These are phyloP conservation scores for Yamadazyma tumulicola DNA, from an alignment of 805 yeast species.

Conservation along the genomic window DNA sequence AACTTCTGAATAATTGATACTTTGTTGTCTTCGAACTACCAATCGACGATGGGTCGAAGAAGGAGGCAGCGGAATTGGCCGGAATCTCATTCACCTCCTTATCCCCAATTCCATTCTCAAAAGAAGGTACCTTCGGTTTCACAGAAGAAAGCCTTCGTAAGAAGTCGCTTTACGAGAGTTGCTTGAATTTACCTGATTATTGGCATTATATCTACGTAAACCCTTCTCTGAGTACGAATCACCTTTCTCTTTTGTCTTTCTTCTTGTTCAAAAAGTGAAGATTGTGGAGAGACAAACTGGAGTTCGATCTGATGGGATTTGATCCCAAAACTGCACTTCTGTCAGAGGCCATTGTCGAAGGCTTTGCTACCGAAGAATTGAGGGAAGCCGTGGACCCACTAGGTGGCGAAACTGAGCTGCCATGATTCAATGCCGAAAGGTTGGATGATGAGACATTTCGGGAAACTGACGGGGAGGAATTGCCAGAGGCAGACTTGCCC, in stretches of 20 bases:
- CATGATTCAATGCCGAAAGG: constrained; percentile 14
- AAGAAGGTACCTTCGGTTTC: too few relatives aligned
- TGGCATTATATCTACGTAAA: too few relatives aligned
- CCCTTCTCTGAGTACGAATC: not conserved
- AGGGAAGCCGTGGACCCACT: constrained; percentile 9
- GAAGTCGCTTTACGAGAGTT: too few relatives aligned
- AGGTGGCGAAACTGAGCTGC: constrained; percentile 7
- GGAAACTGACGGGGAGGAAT: constrained; percentile 40
- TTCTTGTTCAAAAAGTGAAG: constrained; percentile 31
- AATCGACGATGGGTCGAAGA: too few relatives aligned
- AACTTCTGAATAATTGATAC: too few relatives aligned
- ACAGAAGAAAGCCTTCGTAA: too few relatives aligned
- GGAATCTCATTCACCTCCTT: too few relatives aligned
- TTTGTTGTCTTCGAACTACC: too few relatives aligned
- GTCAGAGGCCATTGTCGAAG: constrained; percentile 30
- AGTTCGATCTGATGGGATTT: constrained; percentile 10
- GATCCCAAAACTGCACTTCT: constrained; percentile 19
- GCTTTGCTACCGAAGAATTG: constrained; percentile 15
- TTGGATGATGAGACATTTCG: constrained; percentile 35
- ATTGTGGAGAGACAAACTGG: constrained; percentile 17
- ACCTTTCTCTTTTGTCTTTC: constrained; percentile 16
- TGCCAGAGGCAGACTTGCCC: constrained; percentile 14
- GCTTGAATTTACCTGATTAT: too few relatives aligned
- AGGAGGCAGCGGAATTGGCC: too few relatives aligned
- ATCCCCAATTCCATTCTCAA: too few relatives aligned